Base-by-base conservation (phyloP, 1,139 yeast species). In the Debaryomyces udenii region DNA sequence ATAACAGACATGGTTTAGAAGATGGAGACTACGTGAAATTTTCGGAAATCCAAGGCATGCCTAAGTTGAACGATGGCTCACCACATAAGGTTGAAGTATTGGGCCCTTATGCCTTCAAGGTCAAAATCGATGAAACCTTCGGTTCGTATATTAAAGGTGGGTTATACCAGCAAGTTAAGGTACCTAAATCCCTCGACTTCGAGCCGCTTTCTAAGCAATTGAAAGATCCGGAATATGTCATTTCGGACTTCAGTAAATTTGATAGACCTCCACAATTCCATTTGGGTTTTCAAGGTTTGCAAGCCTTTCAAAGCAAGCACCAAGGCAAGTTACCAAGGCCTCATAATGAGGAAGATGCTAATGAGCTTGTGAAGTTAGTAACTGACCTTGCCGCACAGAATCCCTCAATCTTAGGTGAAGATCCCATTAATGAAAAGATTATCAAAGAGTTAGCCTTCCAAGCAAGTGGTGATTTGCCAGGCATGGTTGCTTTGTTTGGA, bases 71-170 rank as follows among this genome's bases (percentile, higher is more conserved):
- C 58, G 83, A 82, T 45, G 95, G 89, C 6, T 67, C 76, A 40
- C 80, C 93, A 2, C 81, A 76, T 57, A 84, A 85, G 55, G 78
- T 93, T 42, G 86, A 83, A 60, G 97, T 90, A 2, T 74, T 86
- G 50, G 99, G 99, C 6, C 99, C 99, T 14, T 91, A 81, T 59
- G 95, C 98, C 3, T 93, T 87, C 71, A 83, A 80, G 56, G 80
- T 93, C 49, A 73, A 77, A 38, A 69, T 79, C 42, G 79, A 76
- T 49, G 69, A 68, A 27, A 55, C 64, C 30, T 71, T 64, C 61
- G 96, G 96, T 17, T 66, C 73, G 9, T 93, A 90, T 59, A 63
- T 71, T 40, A 83, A 81, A 56, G 96, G 97, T 34, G 99, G 99
- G 46, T 74, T 87, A 41, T 93, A 88, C 68, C 86, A 90, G 13